Conservation (phyloP, 495 filamentous ascomycete species). For the Arthonia radiata region DNA sequence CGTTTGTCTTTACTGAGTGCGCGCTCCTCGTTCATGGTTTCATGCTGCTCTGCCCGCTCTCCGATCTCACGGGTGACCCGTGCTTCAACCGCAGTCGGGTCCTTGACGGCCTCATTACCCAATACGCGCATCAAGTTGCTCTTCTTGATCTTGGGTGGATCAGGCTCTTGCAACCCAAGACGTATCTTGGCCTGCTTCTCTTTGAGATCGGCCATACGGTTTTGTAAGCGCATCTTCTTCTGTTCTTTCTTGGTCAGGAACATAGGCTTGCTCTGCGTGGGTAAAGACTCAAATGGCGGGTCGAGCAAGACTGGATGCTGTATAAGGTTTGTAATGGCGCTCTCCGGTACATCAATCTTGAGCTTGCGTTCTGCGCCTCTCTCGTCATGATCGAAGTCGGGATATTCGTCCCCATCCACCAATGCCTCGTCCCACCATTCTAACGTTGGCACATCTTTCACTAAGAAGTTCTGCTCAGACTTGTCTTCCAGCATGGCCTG, state of each 20-base stretch:
- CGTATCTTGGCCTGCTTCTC: constrained; percentile 91
- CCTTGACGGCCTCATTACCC: constrained; percentile 92
- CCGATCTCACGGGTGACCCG: constrained; percentile 76
- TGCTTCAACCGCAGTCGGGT: constrained; percentile 91
- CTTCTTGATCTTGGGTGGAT: constrained; percentile 85
- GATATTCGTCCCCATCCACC: constrained; percentile 47
- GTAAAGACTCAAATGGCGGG: constrained; percentile 66
- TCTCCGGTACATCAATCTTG: constrained; percentile 54
- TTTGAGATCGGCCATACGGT: constrained; percentile 74
- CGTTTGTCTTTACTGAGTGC: constrained; percentile 79
- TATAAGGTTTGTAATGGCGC: constrained; percentile 67
- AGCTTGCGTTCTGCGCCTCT: constrained; percentile 16
- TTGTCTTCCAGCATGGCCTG: constrained; percentile 82
- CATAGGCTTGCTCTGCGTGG: constrained; percentile 66
- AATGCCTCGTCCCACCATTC: constrained; percentile 98
- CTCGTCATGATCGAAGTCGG: constrained; percentile 33
- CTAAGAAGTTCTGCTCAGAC: constrained; percentile 64
- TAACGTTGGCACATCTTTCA: constrained; percentile 60
- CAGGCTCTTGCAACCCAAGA: constrained; percentile 66
- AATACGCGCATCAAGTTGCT: constrained; percentile 90
- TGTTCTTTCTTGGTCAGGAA: constrained; percentile 78
- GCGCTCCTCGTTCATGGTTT: constrained; percentile 57
- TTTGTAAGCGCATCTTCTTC: constrained; percentile 70
- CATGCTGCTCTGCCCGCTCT: constrained; percentile 54
- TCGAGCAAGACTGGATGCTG: constrained; percentile 87